Evolutionary conservation across 2,329 filamentous ascomycete species (phyloP).

Genomic region (Stachybotrys echinatus): DNA sequence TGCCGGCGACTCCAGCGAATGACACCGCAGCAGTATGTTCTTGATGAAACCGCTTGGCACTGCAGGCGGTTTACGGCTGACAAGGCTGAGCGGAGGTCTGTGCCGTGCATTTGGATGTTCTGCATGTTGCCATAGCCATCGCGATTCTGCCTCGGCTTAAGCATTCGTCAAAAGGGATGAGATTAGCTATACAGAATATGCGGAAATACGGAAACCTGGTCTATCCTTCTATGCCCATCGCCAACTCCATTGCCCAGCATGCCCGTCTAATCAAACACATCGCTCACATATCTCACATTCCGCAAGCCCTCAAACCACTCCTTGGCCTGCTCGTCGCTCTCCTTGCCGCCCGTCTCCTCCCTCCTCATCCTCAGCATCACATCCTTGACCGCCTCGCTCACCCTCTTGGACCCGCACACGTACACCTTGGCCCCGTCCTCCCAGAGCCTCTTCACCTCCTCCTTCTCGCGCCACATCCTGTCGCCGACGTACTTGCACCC

Average conservation of each 20-base stretch:
- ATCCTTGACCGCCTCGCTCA: conserved; percentile 29
- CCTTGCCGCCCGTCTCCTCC: not conserved
- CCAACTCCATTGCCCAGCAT: not conserved
- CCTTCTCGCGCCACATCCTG: conserved; percentile 19
- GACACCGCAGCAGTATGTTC: too few species aligned
- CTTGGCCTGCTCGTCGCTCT: conserved; percentile 26
- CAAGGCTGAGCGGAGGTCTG: too few species aligned
- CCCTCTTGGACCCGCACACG: conserved; percentile 50
- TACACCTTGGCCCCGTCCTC: conserved; percentile 42
- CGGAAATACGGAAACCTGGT: too few species aligned
- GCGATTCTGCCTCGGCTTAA: too few species aligned
- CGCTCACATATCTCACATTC: conserved; percentile 49
- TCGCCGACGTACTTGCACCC: conserved; percentile 40
- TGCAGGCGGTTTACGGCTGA: too few species aligned
- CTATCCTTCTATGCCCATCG: not conserved
- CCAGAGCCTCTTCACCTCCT: conserved; percentile 26
- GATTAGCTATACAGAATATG: too few species aligned
- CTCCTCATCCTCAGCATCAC: not conserved
- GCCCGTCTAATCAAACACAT: conserved; percentile 48
- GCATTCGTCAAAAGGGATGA: too few species aligned
- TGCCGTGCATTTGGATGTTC: too few species aligned
- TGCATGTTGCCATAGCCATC: too few species aligned
- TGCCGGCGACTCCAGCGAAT: too few species aligned
- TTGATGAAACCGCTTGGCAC: too few species aligned
- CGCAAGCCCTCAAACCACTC: conserved; percentile 40